Percentiles rank a stretch among this genome's conserved stretches.
Conservation (phyloP, 2,329 filamentous ascomycete genomes). For the Bipolaris oryzae region DNA sequence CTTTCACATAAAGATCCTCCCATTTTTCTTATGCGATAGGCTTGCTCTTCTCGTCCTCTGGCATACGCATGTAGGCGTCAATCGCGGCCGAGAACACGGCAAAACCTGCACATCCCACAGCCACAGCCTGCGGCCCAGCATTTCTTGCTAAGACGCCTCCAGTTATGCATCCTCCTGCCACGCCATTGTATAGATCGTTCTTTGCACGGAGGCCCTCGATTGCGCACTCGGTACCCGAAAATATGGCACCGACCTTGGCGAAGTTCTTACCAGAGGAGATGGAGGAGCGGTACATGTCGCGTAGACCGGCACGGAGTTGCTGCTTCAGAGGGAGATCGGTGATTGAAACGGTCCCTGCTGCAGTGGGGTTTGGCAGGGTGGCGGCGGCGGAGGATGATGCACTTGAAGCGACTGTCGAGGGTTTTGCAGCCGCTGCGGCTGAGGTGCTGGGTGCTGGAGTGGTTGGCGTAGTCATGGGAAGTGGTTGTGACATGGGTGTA, state of each 20-base stretch:
- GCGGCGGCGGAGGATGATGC: slow-evolving; percentile 66
- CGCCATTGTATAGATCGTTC: slow-evolving; percentile 89
- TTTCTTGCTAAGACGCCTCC: slow-evolving; percentile 86
- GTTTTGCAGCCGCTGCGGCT: slow-evolving; percentile 11
- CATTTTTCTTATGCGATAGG: slow-evolving; percentile 43
- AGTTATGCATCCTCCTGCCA: slow-evolving; percentile 86
- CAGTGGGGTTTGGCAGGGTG: slow-evolving; percentile 53
- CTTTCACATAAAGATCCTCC: background rate
- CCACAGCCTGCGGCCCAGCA: slow-evolving; percentile 87
- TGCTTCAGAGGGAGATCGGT: slow-evolving; percentile 76
- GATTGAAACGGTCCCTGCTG: slow-evolving; percentile 55
- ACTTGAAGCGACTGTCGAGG: slow-evolving; percentile 8
- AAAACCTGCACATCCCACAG: slow-evolving; percentile 88
- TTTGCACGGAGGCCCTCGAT: slow-evolving; percentile 91
- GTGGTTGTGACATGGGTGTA: slow-evolving; percentile 71
- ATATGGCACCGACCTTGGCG: slow-evolving; percentile 88
- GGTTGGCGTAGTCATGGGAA: slow-evolving; percentile 39
- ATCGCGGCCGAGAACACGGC: slow-evolving; percentile 92
- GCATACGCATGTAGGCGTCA: slow-evolving; percentile 77
- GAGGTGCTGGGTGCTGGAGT: slow-evolving; percentile 51
- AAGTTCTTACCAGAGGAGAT: slow-evolving; percentile 90
- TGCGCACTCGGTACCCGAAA: slow-evolving; percentile 91
- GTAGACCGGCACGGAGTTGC: slow-evolving; percentile 84
- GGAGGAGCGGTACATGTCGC: slow-evolving; percentile 89
- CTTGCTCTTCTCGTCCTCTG: slow-evolving; percentile 49